Conservation (phyloP, 2,329 filamentous ascomycete species). For the Colletotrichum sp. region DNA sequence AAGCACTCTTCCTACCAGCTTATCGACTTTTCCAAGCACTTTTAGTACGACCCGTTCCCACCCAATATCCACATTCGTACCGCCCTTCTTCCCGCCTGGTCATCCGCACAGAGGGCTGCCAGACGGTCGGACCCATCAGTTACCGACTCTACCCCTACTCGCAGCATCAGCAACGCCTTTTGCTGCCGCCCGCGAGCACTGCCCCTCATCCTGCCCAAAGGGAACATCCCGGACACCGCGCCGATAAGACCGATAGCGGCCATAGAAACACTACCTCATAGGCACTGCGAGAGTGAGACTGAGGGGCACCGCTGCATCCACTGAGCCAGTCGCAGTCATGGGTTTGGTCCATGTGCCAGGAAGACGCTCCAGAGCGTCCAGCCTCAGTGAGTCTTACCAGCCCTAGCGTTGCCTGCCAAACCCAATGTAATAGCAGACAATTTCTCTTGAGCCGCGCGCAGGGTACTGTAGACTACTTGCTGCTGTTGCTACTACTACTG, state of each 20-base stretch:
- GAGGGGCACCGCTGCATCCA: conserved; percentile 19
- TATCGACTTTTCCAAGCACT: neutral
- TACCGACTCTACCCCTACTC: conserved; percentile 14
- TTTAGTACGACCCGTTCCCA: conserved; percentile 12
- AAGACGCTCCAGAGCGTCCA: conserved; percentile 22
- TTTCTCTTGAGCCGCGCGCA: neutral
- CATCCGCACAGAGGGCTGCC: conserved; percentile 1
- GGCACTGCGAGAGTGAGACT: neutral
- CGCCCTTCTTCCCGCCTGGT: neutral
- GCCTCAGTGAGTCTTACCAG: conserved; percentile 22
- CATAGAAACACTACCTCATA: neutral
- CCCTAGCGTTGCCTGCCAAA: conserved; percentile 12
- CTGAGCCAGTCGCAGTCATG: conserved; percentile 24
- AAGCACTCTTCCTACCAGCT: neutral
- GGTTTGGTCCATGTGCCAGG: conserved; percentile 26
- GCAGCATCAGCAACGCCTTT: neutral
- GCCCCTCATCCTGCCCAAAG: conserved; percentile 15
- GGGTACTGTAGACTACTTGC: neutral
- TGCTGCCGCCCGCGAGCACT: neutral
- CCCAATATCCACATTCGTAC: conserved; percentile 5
- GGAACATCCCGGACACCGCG: conserved; percentile 10
- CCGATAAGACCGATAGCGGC: conserved; percentile 22
- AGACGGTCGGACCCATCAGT: conserved; percentile 1
- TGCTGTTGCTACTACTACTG: neutral
- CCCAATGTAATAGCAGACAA: conserved; percentile 10